These are phyloP conservation scores for Obba rivulosa DNA, from an alignment of 768 basidiomycete species.

Conservation along the genomic window DNA sequence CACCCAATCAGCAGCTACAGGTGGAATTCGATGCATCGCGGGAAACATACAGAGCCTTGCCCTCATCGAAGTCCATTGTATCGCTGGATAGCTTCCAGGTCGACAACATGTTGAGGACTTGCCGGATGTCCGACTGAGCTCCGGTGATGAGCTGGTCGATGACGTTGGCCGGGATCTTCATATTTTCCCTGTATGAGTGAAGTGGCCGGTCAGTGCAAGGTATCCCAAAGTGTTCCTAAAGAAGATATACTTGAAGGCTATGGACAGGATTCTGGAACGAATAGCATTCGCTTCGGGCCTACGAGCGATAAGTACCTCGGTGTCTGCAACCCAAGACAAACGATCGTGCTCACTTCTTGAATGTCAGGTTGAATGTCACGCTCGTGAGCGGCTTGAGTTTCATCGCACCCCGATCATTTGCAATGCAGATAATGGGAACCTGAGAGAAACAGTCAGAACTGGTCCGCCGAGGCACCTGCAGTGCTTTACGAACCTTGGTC, in stretches of 20 bases:
- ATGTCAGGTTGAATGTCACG: conserved; percentile 72
- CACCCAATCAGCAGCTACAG: neutral
- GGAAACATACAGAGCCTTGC: conserved; percentile 46
- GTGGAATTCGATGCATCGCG: neutral
- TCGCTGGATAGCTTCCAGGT: conserved; percentile 88
- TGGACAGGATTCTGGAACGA: conserved; percentile 83
- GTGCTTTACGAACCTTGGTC: conserved; percentile 57
- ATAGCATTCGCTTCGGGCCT: conserved; percentile 77
- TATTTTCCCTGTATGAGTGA: conserved; percentile 62
- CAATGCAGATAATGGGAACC: conserved; percentile 97
- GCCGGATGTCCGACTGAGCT: conserved; percentile 93
- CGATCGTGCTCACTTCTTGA: conserved; percentile 57
- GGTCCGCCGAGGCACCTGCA: neutral
- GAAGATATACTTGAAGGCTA: conserved; percentile 75
- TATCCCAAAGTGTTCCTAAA: neutral
- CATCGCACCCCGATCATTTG: conserved; percentile 81
- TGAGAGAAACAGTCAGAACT: conserved; percentile 24
- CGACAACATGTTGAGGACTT: conserved; percentile 96
- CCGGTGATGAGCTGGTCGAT: conserved; percentile 88
- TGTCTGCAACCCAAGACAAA: neutral
- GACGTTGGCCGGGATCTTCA: conserved; percentile 89
- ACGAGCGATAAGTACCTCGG: neutral
- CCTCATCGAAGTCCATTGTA: conserved; percentile 86
- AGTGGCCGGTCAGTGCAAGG: neutral
- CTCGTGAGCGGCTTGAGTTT: conserved; percentile 83